These are phyloP conservation scores for Nakazawaea anatomiae DNA, from an alignment of 805 yeast genomes.

Conservation along the genomic window DNA sequence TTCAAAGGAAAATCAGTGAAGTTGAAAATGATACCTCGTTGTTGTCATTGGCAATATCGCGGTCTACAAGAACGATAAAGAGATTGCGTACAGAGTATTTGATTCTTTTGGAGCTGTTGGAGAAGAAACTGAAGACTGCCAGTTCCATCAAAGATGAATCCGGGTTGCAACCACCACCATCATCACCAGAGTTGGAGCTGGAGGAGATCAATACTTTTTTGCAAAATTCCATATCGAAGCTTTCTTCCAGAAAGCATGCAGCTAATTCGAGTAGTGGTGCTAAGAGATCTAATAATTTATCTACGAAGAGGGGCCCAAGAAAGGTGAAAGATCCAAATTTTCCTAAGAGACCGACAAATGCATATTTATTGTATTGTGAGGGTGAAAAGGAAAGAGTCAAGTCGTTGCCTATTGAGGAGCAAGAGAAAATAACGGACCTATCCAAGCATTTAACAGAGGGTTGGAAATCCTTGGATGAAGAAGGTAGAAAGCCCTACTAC, in stretches of 20 bases:
- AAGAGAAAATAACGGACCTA: conserved; percentile 46
- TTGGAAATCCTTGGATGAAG: conserved; percentile 73
- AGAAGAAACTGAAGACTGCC: conserved; percentile 35
- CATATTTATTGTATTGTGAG: conserved; percentile 84
- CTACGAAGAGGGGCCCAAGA: conserved; percentile 20
- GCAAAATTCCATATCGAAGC: conserved; percentile 17
- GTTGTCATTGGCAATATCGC: conserved; percentile 66
- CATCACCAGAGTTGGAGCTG: not conserved
- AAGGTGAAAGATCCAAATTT: conserved; percentile 71
- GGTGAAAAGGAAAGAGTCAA: conserved; percentile 71
- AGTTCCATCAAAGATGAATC: not conserved
- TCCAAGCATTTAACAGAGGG: conserved; percentile 77
- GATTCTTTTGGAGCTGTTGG: conserved; percentile 73
- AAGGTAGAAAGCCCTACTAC: conserved; percentile 66
- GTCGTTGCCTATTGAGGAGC: conserved; percentile 43
- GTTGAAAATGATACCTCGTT: conserved; percentile 75
- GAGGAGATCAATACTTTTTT: conserved; percentile 21
- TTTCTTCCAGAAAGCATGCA: conserved; percentile 16
- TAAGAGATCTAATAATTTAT: conserved; percentile 15
- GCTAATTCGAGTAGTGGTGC: not conserved
- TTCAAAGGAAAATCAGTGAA: conserved; percentile 62
- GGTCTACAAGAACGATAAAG: conserved; percentile 71
- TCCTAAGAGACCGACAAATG: conserved; percentile 88
- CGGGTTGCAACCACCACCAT: not conserved
- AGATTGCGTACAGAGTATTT: conserved; percentile 81